Conservation (phyloP, 441 rosid genomes). For the Pelargonium fulgidum region DNA sequence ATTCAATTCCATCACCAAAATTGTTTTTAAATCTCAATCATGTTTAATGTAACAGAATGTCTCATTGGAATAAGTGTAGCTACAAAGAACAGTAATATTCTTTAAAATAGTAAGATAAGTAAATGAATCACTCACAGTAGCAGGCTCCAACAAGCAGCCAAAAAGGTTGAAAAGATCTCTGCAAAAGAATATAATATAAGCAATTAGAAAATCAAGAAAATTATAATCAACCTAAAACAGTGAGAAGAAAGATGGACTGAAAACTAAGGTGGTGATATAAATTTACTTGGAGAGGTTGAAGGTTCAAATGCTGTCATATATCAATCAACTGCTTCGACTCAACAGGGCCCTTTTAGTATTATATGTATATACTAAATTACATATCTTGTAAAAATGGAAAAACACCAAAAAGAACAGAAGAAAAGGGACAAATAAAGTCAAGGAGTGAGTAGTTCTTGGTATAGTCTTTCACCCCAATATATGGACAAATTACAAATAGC, state of each 20-base stretch:
- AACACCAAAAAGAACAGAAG: too few relatives aligned
- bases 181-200: conserved; percentile 17
- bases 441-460: too few relatives aligned
- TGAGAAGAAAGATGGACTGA: not conserved
- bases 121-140: conserved; percentile 48
- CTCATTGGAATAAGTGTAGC: not conserved
- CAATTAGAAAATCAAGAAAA: conserved; percentile 3
- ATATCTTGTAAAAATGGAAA: too few relatives aligned
- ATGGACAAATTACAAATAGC: too few relatives aligned
- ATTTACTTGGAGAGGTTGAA: not conserved
- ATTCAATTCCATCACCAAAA: not conserved
- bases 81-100: not conserved
- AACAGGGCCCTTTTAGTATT: too few relatives aligned
- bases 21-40: not conserved
- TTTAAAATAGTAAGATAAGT: not conserved
- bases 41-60: not conserved
- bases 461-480: too few relatives aligned
- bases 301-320: too few relatives aligned
- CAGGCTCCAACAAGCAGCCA: conserved; percentile 79
- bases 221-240: not conserved
- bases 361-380: not conserved
- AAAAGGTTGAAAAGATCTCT: conserved; percentile 76
- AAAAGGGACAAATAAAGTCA: too few relatives aligned
- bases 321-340: too few relatives aligned
- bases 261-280: not conserved